phyloP scores from a whole-genome alignment of 345 rosid species.

The Brassica carinata region DNA sequence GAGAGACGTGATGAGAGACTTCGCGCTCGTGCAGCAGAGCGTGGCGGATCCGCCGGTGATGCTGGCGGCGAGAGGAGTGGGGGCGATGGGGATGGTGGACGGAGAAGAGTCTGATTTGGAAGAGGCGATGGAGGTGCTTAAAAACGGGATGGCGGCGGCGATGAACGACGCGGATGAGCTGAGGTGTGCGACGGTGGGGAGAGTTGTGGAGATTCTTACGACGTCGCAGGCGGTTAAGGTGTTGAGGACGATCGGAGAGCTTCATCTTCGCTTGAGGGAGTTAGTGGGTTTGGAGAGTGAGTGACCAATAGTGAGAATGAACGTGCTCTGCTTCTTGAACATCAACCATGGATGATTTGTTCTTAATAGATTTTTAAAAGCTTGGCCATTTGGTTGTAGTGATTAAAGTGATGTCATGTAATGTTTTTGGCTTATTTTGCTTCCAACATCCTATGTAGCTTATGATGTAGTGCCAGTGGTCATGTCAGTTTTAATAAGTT shows the following conservation, averaged over 20 bases:
- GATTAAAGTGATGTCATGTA: not conserved
- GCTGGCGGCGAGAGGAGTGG: slow-evolving; percentile 35
- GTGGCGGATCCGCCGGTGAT: slow-evolving; percentile 44
- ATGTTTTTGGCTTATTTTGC: not conserved
- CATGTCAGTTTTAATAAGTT: not conserved
- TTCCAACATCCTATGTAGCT: slow-evolving; percentile 5
- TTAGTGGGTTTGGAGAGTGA: slow-evolving; percentile 12
- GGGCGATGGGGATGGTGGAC: slow-evolving; percentile 33
- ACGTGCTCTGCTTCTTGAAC: not conserved
- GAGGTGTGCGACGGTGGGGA: slow-evolving; percentile 39
- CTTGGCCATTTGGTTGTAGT: not conserved
- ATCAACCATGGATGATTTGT: no score
- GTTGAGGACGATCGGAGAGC: slow-evolving; percentile 32
- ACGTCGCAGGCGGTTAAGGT: slow-evolving; percentile 36
- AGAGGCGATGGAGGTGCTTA: slow-evolving; percentile 35
- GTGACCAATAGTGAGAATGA: not conserved
- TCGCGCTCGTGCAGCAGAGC: slow-evolving; percentile 40
- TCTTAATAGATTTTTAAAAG: no score
- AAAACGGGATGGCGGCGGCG: slow-evolving; percentile 34
- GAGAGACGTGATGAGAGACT: slow-evolving; percentile 37
- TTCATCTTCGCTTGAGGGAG: slow-evolving; percentile 35
- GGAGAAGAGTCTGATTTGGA: slow-evolving; percentile 35
- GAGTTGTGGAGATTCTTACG: slow-evolving; percentile 39
- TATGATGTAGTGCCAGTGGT: not conserved
- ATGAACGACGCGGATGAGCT: slow-evolving; percentile 38